Percentiles rank a stretch among this genome's conserved stretches.
phyloP scores from a whole-genome alignment of 108 stramenopile species.

The Schizochytrium sp. region DNA sequence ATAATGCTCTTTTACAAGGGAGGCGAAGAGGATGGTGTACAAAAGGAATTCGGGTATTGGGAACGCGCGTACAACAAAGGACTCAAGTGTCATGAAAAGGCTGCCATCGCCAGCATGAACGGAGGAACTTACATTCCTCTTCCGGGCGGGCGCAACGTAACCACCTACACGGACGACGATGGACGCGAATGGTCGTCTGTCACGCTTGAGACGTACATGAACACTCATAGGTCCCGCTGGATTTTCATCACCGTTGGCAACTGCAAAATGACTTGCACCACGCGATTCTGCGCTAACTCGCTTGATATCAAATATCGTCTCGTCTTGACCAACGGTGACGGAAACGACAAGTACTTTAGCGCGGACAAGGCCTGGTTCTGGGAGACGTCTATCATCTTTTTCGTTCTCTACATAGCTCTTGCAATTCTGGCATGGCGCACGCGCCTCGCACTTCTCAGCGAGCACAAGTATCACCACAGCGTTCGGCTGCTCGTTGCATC shows the following conservation, averaged over 20 bases:
- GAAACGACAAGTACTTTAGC: not conserved
- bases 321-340: slow-evolving; percentile 10
- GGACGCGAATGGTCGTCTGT: not conserved
- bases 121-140: not conserved
- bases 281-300: not conserved
- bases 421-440: not conserved
- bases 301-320: slow-evolving; percentile 2
- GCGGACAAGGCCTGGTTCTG: slow-evolving; percentile 17
- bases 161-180: not conserved
- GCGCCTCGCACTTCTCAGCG: not conserved
- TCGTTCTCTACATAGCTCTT: not conserved
- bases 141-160: not conserved
- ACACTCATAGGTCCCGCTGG: not conserved
- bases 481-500: not conserved
- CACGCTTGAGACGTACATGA: not conserved
- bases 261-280: not conserved
- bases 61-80: not conserved
- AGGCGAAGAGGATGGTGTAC: not conserved
- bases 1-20: slow-evolving; percentile 5
- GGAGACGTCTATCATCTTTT: not conserved
- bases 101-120: not conserved
- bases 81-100: not conserved
- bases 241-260: not conserved
- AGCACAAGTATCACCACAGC: slow-evolving; percentile 25
- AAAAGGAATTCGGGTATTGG: not conserved